Conservation (phyloP, 768 basidiomycete species). For the Leccinum obscurum region DNA sequence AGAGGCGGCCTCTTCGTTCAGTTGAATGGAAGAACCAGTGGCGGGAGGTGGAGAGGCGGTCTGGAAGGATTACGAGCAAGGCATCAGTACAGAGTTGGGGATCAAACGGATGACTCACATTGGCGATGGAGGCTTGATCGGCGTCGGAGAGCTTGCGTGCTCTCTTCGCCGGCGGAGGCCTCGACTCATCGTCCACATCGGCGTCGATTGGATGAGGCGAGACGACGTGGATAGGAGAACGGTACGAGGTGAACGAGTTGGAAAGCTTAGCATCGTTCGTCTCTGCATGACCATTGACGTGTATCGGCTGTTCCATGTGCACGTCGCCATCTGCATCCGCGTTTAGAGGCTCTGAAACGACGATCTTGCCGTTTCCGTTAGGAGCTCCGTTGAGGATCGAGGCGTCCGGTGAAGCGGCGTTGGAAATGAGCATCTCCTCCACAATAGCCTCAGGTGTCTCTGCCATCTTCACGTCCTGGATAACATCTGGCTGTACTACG, state of each 20-base stretch:
- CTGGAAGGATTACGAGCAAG: slow-evolving; percentile 40
- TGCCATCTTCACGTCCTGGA: slow-evolving; percentile 61
- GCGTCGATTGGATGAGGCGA: slow-evolving; percentile 30
- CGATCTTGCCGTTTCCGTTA: slow-evolving; percentile 31
- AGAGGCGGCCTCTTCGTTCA: slow-evolving; percentile 26
- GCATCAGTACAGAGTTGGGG: slow-evolving; percentile 54
- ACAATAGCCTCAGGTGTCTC: slow-evolving; percentile 26
- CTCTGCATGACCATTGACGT: slow-evolving; percentile 28
- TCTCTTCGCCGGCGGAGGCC: slow-evolving; percentile 80
- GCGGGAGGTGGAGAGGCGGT: slow-evolving; percentile 75
- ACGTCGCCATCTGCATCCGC: slow-evolving; percentile 32
- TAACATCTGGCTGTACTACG: slow-evolving; percentile 43
- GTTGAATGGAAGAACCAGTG: slow-evolving; percentile 41
- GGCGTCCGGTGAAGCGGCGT: slow-evolving; percentile 14
- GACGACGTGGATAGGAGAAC: slow-evolving; percentile 33
- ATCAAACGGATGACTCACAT: slow-evolving; percentile 60
- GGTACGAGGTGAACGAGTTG: slow-evolving; percentile 35
- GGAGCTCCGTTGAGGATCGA: slow-evolving; percentile 6
- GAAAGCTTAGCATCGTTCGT: slow-evolving; percentile 3
- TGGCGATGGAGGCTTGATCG: slow-evolving; percentile 68
- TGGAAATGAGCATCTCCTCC: slow-evolving; percentile 17
- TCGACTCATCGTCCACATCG: slow-evolving; percentile 47
- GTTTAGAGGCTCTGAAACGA: slow-evolving; percentile 31
- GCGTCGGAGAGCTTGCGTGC: slow-evolving; percentile 75
- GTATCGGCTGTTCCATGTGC: slow-evolving; percentile 27